Percentiles rank a stretch among this genome's conserved stretches.
phyloP scores from a whole-genome alignment of 805 yeast species.

The Starmerella riodocensis region DNA sequence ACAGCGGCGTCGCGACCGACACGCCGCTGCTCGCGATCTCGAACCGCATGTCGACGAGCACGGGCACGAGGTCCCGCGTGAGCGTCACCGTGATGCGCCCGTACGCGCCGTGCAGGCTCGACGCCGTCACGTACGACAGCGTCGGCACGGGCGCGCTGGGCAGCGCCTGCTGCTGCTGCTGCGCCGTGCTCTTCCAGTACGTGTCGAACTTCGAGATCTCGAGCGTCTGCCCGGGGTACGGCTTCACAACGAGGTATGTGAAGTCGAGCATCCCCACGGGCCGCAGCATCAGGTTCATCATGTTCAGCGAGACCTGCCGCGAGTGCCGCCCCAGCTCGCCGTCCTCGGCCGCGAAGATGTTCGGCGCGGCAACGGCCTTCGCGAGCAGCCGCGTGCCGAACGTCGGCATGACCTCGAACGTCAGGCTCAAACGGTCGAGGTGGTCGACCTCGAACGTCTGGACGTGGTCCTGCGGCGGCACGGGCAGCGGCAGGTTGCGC shows the following conservation, averaged over 20 bases:
- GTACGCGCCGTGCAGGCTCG: constrained; percentile 76
- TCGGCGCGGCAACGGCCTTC: constrained; percentile 66
- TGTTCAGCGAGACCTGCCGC: constrained; percentile 41
- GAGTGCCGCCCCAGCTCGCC: constrained; percentile 21
- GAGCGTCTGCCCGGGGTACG: constrained; percentile 70
- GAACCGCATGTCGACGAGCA: constrained; percentile 41
- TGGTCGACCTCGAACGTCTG: constrained; percentile 76
- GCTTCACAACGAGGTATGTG: constrained; percentile 70
- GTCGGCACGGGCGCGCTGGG: constrained; percentile 12
- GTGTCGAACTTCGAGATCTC: constrained; percentile 90
- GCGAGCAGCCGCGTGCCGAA: constrained; percentile 90
- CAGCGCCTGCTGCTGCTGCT: constrained; percentile 8
- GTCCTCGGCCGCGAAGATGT: constrained; percentile 30
- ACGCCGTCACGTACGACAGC: constrained; percentile 75
- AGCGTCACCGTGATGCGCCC: constrained; percentile 54
- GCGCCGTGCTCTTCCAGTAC: constrained; percentile 84
- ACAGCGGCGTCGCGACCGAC: constrained; percentile 28
- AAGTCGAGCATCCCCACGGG: constrained; percentile 71
- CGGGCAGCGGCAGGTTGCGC: constrained; percentile 67
- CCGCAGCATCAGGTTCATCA: constrained; percentile 68
- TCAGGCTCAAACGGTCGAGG: constrained; percentile 59
- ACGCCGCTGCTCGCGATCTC: constrained; percentile 62
- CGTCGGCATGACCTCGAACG: constrained; percentile 83
- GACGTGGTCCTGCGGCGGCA: constrained; percentile 51
- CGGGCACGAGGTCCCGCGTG: constrained; percentile 72